Percentiles rank a stretch among this genome's conserved stretches.
These are phyloP conservation scores for Lachnellula suecica DNA, from an alignment of 2,329 filamentous ascomycete species.

Conservation along the genomic window DNA sequence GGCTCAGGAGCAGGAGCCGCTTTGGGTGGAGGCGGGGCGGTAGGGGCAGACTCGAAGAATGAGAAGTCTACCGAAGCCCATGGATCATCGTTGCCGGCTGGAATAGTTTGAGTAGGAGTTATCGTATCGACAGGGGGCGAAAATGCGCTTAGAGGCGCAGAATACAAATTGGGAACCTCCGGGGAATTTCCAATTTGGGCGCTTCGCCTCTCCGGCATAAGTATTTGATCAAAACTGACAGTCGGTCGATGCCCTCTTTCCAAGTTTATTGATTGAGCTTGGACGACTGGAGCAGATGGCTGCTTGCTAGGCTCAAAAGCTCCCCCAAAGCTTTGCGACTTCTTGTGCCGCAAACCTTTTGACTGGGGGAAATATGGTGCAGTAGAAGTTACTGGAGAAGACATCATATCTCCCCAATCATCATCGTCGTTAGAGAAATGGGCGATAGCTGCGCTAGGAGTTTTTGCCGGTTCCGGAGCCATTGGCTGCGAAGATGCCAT, in stretches of 20 bases:
- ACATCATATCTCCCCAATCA: conserved; percentile 40
- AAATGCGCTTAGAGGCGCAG: not conserved
- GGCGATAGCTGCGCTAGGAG: not conserved
- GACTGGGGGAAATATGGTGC: conserved; percentile 11
- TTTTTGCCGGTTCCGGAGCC: not conserved
- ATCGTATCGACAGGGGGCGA: not conserved
- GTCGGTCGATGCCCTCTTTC: conserved; percentile 6
- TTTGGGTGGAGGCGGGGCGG: conserved; percentile 6
- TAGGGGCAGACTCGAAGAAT: conserved; percentile 31
- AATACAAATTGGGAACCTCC: not conserved
- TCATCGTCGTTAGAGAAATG: conserved; percentile 29
- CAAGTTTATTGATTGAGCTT: conserved; percentile 1
- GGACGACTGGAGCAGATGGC: not conserved
- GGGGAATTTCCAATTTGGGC: not conserved
- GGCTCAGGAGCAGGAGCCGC: not conserved
- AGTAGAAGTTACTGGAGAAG: conserved; percentile 28
- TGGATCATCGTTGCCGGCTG: conserved; percentile 22
- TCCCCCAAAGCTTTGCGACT: conserved; percentile 20
- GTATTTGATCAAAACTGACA: conserved; percentile 9
- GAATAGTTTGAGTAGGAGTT: not conserved
- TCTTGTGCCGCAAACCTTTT: conserved; percentile 18
- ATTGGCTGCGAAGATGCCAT: not conserved
- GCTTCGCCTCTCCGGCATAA: conserved; percentile 1
- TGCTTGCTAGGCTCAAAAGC: not conserved
- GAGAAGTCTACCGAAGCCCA: conserved; percentile 38